phyloP scores from a whole-genome alignment of 2,329 filamentous ascomycete species.

The Penicillium sp. region DNA sequence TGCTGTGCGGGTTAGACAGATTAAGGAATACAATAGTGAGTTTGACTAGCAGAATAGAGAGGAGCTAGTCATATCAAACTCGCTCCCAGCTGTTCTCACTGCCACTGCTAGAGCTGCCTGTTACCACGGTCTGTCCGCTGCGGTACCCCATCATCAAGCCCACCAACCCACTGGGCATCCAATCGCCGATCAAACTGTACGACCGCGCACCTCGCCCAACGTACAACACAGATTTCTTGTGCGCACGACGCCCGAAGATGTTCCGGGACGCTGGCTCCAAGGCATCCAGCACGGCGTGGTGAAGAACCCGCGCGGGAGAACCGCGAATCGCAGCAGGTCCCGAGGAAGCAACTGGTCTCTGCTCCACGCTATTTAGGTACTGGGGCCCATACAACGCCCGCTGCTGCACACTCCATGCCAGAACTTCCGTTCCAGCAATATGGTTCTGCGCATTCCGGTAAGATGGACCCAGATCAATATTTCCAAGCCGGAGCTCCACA shows the following conservation, averaged over 20 bases:
- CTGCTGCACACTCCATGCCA: conserved; percentile 65
- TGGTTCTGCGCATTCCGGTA: conserved; percentile 52
- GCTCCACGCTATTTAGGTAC: conserved; percentile 53
- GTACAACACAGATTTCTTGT: conserved; percentile 66
- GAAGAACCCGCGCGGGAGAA: conserved; percentile 76
- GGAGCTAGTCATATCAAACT: conserved; percentile 28
- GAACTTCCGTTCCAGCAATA: conserved; percentile 57
- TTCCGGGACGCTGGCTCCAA: conserved; percentile 62
- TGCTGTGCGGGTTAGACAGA: not conserved
- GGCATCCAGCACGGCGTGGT: conserved; percentile 89
- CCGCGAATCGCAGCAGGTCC: conserved; percentile 59
- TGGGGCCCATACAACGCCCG: conserved; percentile 56
- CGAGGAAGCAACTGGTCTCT: conserved; percentile 45
- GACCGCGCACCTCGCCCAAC: conserved; percentile 83
- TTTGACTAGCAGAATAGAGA: too few species aligned
- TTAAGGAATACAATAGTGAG: not conserved
- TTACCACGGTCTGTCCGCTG: conserved; percentile 29
- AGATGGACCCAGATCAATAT: conserved; percentile 79
- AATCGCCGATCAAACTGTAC: conserved; percentile 84
- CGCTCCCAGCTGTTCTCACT: conserved; percentile 48
- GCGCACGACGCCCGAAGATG: conserved; percentile 46
- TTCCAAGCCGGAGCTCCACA: conserved; percentile 87
- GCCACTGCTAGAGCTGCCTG: conserved; percentile 38
- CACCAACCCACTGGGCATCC: conserved; percentile 78
- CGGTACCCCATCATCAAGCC: conserved; percentile 90